phyloP scores from a whole-genome alignment of 371 early-diverging fungal genomes.

The Rhizopus microsporus region DNA sequence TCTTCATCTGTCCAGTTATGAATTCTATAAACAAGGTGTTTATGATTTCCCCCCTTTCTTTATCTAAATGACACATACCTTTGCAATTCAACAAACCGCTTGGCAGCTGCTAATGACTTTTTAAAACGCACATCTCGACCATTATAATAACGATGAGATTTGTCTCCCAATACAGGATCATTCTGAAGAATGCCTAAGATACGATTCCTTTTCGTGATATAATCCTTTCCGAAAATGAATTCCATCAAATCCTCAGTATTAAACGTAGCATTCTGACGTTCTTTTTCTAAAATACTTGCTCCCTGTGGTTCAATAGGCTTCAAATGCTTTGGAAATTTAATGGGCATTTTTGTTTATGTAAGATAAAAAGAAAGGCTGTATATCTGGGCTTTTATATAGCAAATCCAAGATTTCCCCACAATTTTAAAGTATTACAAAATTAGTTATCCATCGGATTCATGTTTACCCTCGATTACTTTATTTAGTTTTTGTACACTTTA shows the following conservation, averaged over 20 bases:
- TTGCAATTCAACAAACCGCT: slow-evolving; percentile 50
- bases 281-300: slow-evolving; percentile 38
- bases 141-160: slow-evolving; percentile 55
- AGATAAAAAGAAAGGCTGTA: slow-evolving; percentile 7
- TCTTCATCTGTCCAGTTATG: slow-evolving; percentile 59
- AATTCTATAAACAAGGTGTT: slow-evolving; percentile 19
- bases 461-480: slow-evolving; percentile 20
- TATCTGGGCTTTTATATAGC: too few relatives aligned
- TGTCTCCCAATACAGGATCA: slow-evolving; percentile 57
- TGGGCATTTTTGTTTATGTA: slow-evolving; percentile 14
- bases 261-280: slow-evolving; percentile 40
- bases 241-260: slow-evolving; percentile 40
- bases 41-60: not conserved
- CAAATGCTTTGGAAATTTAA: slow-evolving; percentile 50
- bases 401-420: slow-evolving; percentile 22
- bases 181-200: slow-evolving; percentile 51
- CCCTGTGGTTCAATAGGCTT: slow-evolving; percentile 62
- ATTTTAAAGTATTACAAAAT: slow-evolving; percentile 15
- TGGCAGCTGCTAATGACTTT: slow-evolving; percentile 49
- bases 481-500: not conserved
- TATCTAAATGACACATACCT: slow-evolving; percentile 25
- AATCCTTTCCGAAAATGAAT: slow-evolving; percentile 44
- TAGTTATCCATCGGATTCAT: slow-evolving; percentile 12
- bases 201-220: slow-evolving; percentile 42
- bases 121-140: slow-evolving; percentile 56